phyloP scores from a whole-genome alignment of 495 filamentous ascomycete species.

The Tricharina praecox region DNA sequence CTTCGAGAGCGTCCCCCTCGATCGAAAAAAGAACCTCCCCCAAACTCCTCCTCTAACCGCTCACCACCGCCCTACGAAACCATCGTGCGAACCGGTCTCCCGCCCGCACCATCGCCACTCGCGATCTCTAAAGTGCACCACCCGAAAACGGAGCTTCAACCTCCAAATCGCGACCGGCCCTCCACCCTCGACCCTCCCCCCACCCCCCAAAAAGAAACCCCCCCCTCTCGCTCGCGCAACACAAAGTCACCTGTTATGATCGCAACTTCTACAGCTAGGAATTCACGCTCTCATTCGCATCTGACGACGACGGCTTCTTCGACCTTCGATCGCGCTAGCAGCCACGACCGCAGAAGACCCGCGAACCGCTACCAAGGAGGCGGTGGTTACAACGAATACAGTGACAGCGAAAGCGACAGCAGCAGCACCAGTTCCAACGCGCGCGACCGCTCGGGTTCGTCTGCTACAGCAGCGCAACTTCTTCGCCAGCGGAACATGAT shows the following conservation, averaged over 20 bases:
- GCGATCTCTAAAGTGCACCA: too few species aligned
- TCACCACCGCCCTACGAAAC: too few species aligned
- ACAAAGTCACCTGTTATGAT: conserved; percentile 17
- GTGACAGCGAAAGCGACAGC: neutral
- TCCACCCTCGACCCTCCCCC: neutral
- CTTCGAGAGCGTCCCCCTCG: too few species aligned
- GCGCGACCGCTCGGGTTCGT: neutral
- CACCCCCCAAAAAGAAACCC: neutral
- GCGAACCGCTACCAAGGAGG: neutral
- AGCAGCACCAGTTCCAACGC: neutral
- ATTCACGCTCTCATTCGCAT: conserved; percentile 11
- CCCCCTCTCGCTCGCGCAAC: neutral
- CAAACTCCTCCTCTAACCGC: too few species aligned
- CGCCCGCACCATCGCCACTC: too few species aligned
- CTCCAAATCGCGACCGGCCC: too few species aligned
- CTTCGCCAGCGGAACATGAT: conserved; percentile 1
- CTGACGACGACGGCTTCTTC: neutral
- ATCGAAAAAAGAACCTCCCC: too few species aligned
- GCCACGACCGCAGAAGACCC: neutral
- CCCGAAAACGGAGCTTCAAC: too few species aligned
- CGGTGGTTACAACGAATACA: neutral
- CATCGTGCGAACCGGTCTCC: neutral
- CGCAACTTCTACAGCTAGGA: conserved; percentile 22
- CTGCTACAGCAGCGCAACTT: neutral
- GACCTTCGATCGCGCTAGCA: too few species aligned